Evolutionary conservation across 139 green algal genomes (phyloP), one percentile per base, ranked within the genome.

Genomic region (Asterochloris sp.): DNA sequence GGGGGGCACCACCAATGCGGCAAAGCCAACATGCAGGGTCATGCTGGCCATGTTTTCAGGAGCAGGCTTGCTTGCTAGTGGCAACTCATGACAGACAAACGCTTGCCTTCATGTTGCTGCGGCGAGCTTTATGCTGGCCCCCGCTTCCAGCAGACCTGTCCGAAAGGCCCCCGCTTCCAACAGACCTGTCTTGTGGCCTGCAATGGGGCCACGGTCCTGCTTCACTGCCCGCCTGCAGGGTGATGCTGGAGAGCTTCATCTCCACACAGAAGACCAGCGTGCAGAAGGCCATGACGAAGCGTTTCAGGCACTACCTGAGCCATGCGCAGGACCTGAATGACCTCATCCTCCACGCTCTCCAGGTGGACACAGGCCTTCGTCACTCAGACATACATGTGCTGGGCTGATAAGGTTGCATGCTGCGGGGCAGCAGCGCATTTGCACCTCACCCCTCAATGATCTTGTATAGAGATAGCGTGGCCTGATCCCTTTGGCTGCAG

Each of bases 201-300:
- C 38, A 54, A 54, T 54, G 38, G n/a, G 2, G 38, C 38, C 38
- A 54, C 38, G 6, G 38, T 77, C 19, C 23, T 47, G 29, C 60
- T 68, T 15, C 28, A 21, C 21, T 27, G 24, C 24, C 68, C 24
- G n/a, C 47, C 62, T 89, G 91, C 90, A 93, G 94, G 78, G 91
- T 97, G 78, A 94, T 99, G 92, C 90, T 99, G 24, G 90, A 97
- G 60, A 95, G 87, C 73, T 99, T 99, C 89, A 95, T 99, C 83
- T 86, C 87, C 78, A 98, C 92, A 21, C 97, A 99, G 89, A 99
- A 99, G 90, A 94, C 93, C 87, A 93, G 88, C 79, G 92, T 98
- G 77, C 97, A 99, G 88, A 93, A 95, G 81, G 84, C 87, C 73
- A 85, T 99, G 87, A 74, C 88, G 78, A 89, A 91, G 73, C 94